A percentile compares a stretch with the other conserved stretches of the same genome.
Conservation (phyloP, 495 filamentous ascomycete genomes). For the Xylaria sp. region DNA sequence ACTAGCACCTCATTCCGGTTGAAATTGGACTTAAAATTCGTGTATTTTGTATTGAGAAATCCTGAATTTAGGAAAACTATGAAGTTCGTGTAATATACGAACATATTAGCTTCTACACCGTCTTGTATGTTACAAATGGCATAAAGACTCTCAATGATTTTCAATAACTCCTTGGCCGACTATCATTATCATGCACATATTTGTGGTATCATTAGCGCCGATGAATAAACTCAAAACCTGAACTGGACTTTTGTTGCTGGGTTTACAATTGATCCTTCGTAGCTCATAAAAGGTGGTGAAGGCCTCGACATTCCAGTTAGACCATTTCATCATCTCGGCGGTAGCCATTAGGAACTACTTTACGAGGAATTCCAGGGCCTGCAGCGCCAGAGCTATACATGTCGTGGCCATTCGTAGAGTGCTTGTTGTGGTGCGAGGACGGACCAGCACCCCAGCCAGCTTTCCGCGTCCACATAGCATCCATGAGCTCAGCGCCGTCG, state of each 20-base stretch:
- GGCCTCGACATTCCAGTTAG: conserved; percentile 6
- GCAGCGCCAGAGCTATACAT: conserved; percentile 8
- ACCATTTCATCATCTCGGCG: conserved; percentile 40
- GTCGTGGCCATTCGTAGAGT: conserved; percentile 14
- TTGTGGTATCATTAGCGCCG: conserved; percentile 1
- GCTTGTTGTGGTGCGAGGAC: conserved; percentile 8
- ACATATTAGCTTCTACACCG: neutral
- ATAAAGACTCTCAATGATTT: too few relatives aligned
- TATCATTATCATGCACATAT: neutral
- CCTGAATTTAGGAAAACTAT: neutral
- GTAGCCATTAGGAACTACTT: conserved; percentile 32
- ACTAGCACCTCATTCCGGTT: neutral
- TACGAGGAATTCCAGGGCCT: conserved; percentile 28
- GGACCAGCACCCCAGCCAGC: conserved; percentile 53
- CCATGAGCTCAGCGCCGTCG: conserved; percentile 43
- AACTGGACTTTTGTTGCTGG: neutral
- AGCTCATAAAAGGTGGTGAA: neutral
- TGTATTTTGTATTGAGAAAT: neutral
- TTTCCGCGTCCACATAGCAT: conserved; percentile 52
- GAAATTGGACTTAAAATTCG: neutral
- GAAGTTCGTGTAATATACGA: neutral
- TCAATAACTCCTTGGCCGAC: neutral
- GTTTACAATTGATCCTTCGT: neutral
- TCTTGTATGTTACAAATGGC: neutral
- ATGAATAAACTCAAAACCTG: neutral